Evolutionary conservation across 1,284 basidiomycete genomes (phyloP).

Genomic region (Trichosporon sp.): DNA sequence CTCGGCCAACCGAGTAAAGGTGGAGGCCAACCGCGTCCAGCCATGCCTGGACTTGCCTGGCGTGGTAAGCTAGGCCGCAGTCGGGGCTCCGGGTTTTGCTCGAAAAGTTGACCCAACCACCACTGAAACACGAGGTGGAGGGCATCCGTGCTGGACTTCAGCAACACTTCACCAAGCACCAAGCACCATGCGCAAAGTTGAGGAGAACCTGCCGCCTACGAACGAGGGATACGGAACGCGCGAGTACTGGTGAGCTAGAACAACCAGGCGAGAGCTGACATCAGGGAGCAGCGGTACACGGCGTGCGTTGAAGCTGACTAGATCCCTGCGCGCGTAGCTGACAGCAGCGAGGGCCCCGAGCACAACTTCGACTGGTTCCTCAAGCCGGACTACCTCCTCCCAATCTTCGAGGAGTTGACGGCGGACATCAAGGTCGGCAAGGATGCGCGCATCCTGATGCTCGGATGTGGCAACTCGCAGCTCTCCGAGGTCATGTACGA

Average conservation of each 20-base stretch:
- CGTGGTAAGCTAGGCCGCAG: no score
- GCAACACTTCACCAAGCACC: not conserved
- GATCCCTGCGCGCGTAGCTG: not conserved
- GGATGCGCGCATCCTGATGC: conserved; percentile 72
- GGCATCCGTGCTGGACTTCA: not conserved
- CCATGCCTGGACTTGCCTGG: no score
- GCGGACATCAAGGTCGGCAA: conserved; percentile 56
- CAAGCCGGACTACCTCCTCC: conserved; percentile 52
- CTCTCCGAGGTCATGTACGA: conserved; percentile 74
- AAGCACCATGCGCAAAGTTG: conserved; percentile 32
- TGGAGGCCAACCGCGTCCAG: no score
- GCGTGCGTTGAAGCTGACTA: conserved; percentile 58
- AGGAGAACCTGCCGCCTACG: conserved; percentile 62
- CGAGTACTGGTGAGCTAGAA: conserved; percentile 67
- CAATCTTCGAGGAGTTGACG: conserved; percentile 47
- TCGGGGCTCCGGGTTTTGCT: conserved; percentile 20
- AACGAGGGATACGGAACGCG: conserved; percentile 76
- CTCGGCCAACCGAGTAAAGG: not conserved
- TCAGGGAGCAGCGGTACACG: conserved; percentile 67
- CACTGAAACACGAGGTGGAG: not conserved
- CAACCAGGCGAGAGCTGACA: conserved; percentile 34
- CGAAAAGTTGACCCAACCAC: conserved; percentile 22
- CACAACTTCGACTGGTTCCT: conserved; percentile 72
- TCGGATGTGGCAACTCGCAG: conserved; percentile 87
- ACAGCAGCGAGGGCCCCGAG: conserved; percentile 61